Base-by-base conservation (phyloP, 1,139 yeast species). In the Suhomyces guaymorum region DNA sequence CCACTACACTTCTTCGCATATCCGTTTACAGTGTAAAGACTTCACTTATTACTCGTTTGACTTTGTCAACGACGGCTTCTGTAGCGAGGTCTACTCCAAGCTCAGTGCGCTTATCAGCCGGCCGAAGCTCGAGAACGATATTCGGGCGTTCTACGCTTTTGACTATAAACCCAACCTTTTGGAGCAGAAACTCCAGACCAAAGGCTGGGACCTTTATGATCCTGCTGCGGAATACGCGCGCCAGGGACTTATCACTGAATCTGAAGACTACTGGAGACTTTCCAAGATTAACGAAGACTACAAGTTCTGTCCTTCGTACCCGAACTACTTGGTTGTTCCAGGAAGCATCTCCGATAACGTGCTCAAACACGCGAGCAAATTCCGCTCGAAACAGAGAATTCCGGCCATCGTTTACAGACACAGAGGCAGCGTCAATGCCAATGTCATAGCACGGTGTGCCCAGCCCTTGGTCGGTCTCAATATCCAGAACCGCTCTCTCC, bases 401-500 rank as follows among this genome's bases (percentile, higher is more conserved):
- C 97, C 98, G 0, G 86, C 81, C 0, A 64, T 92, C 26, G 78
- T 90, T 1, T 92, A 89, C 57, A 82, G 75, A 49, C 89, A 89
- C 56, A 60, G 75, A 36, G 51, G 51, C 4, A 59, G 61, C 14
- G 63, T 71, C 32, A 87, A 86, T 54, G 80, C 80, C 1, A 83
- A 95, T 52, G 76, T 92, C 2, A 89, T 92, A 19, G 83, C 94
- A 0, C 67, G 98, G 41, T 87, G 96, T 49, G 73, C 97, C 1
- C 98, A 92, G 59, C 98, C 98, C 0, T 64, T 92, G 51, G 94
- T 90, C 2, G 98, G 98, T 0, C 52, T 92, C 15, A 89, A 88
- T 42, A 44, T 70, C 13, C 96, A 90, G 55, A 80, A 82, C 46
- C 66, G 97, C 30, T 88, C 96, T 2, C 73, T 87, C 14, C 98